Evolutionary conservation across 352 stramenopile genomes (phyloP).

Genomic region (Phytophthora meadii): DNA sequence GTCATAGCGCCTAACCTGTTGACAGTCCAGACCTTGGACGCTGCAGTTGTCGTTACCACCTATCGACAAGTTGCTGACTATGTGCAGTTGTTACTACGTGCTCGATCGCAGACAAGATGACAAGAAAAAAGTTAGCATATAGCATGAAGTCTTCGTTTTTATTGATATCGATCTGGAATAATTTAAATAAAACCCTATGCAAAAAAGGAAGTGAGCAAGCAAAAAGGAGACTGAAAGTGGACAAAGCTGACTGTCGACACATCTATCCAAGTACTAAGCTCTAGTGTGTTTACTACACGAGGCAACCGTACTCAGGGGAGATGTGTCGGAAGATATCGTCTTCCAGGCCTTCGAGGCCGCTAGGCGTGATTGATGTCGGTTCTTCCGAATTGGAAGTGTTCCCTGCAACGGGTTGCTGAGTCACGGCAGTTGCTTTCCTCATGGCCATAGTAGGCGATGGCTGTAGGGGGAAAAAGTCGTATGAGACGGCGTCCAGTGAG

Average conservation of each 20-base stretch:
- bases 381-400: conserved; percentile 15
- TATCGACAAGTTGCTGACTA: conserved; percentile 82
- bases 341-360: conserved; percentile 45
- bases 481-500: conserved; percentile 56
- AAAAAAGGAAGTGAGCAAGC: conserved; percentile 25
- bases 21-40: conserved; percentile 67
- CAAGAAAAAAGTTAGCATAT: conserved; percentile 36
- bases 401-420: conserved; percentile 10
- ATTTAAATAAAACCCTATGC: conserved; percentile 45
- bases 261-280: conserved; percentile 25
- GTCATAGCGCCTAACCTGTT: conserved; percentile 85
- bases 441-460: conserved; percentile 56
- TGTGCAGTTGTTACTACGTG: conserved; percentile 55
- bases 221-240: conserved; percentile 19
- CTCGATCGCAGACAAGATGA: conserved; percentile 53
- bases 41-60: conserved; percentile 73
- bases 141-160: conserved; percentile 18
- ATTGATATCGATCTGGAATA: conserved; percentile 39
- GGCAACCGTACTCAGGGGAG: conserved; percentile 83
- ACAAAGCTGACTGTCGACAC: conserved; percentile 26
- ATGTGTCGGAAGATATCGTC: conserved; percentile 89
- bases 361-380: conserved; percentile 7
- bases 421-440: conserved; percentile 29
- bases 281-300: conserved; percentile 61
- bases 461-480: conserved; percentile 61